Percentiles rank a stretch among this genome's conserved stretches.
Evolutionary conservation across 2,329 filamentous ascomycete species (phyloP).

Genomic region (Fusarium luffae): DNA sequence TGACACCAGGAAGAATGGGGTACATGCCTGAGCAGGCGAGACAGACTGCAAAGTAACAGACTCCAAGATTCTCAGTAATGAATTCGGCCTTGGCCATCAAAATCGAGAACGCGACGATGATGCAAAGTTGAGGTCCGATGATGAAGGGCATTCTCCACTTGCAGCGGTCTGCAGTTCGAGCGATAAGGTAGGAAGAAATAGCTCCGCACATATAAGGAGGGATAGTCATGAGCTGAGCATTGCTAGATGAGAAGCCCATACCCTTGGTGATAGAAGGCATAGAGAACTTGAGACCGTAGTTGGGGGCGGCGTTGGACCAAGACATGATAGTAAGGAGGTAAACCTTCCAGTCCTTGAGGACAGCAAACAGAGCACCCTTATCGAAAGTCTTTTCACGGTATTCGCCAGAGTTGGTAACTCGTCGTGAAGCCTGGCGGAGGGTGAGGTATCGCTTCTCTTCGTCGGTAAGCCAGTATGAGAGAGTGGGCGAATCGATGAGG

Average conservation of each 20-base stretch:
- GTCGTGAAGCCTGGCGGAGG: slow-evolving; percentile 24
- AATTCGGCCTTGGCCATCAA: slow-evolving; percentile 36
- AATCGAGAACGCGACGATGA: slow-evolving; percentile 46
- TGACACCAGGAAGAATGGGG: slow-evolving; percentile 49
- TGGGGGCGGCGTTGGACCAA: slow-evolving; percentile 53
- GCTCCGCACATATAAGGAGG: slow-evolving; percentile 49
- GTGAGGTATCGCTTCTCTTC: slow-evolving; percentile 37
- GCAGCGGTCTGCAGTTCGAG: slow-evolving; percentile 46
- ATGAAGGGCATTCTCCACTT: slow-evolving; percentile 52
- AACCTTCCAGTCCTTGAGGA: slow-evolving; percentile 49
- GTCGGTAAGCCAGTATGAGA: slow-evolving; percentile 33
- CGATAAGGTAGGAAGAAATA: slow-evolving; percentile 40
- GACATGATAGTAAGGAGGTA: slow-evolving; percentile 54
- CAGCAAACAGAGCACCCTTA: slow-evolving; percentile 14
- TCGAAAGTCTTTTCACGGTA: slow-evolving; percentile 30
- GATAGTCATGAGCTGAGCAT: slow-evolving; percentile 48
- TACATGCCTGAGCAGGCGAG: slow-evolving; percentile 51
- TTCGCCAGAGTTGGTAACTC: slow-evolving; percentile 24
- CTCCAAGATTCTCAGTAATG: slow-evolving; percentile 31
- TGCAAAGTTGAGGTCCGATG: slow-evolving; percentile 43
- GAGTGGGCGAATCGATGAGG: slow-evolving; percentile 49
- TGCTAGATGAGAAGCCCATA: slow-evolving; percentile 53
- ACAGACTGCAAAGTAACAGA: slow-evolving; percentile 37
- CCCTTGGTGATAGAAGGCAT: slow-evolving; percentile 54
- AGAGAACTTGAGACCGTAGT: slow-evolving; percentile 47